Percentiles rank a stretch among this genome's conserved stretches.
phyloP scores from a whole-genome alignment of 805 yeast species.

The Starmerella apicola region DNA sequence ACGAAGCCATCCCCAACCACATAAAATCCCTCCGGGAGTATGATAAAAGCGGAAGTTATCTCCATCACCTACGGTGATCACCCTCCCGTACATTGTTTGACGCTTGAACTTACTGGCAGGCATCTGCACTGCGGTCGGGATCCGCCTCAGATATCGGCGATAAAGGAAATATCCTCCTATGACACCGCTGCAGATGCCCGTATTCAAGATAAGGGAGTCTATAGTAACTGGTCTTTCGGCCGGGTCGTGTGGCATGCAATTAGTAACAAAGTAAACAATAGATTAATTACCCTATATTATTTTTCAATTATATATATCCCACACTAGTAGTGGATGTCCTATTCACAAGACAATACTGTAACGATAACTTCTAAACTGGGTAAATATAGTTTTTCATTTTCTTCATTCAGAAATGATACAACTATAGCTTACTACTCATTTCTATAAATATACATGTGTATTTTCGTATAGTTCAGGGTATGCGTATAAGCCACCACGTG shows the following conservation, averaged over 20 bases:
- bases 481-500: too few species aligned
- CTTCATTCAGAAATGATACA: too few species aligned
- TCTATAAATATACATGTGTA: too few species aligned
- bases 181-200: slow-evolving; percentile 25
- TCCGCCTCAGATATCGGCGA: slow-evolving; percentile 36
- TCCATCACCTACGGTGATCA: slow-evolving; percentile 88
- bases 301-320: too few species aligned
- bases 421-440: too few species aligned
- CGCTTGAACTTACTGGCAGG: slow-evolving; percentile 36
- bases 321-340: too few species aligned
- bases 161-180: slow-evolving; percentile 36
- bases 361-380: too few species aligned
- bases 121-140: slow-evolving; percentile 38
- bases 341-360: too few species aligned
- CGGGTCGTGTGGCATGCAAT: slow-evolving; percentile 18
- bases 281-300: too few species aligned
- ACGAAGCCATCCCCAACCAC: slow-evolving; percentile 93
- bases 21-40: slow-evolving; percentile 76
- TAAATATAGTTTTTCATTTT: too few species aligned
- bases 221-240: slow-evolving; percentile 12
- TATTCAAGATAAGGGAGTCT: slow-evolving; percentile 8
- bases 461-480: too few species aligned
- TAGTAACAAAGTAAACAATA: too few species aligned
- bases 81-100: slow-evolving; percentile 51
- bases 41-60: slow-evolving; percentile 89